Percentiles rank a stretch among this genome's conserved stretches.
Evolutionary conservation across 306 rosid genomes (phyloP).

Genomic region (Casuarina glauca): DNA sequence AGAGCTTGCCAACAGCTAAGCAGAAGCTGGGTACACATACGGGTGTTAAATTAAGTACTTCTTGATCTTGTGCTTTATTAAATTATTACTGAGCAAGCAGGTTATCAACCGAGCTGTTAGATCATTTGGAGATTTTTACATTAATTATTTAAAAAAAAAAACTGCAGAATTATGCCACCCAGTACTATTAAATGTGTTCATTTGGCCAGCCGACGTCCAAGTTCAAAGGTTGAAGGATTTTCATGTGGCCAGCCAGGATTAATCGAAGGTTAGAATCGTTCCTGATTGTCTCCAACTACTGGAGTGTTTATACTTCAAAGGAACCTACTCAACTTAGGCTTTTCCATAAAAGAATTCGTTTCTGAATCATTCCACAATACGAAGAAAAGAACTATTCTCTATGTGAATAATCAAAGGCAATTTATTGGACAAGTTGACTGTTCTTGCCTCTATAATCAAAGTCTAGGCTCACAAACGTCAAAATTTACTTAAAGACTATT

Average conservation of each 20-base stretch:
- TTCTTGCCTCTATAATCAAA: neutral
- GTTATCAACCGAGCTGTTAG: too few relatives aligned
- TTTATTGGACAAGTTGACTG: slow-evolving; percentile 26
- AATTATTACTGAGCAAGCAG: too few relatives aligned
- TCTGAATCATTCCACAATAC: slow-evolving; percentile 19
- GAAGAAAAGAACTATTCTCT: neutral
- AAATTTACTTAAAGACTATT: slow-evolving; percentile 11
- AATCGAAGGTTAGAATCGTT: slow-evolving; percentile 26
- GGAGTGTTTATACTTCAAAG: slow-evolving; percentile 29
- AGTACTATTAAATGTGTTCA: too few relatives aligned
- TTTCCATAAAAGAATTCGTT: slow-evolving; percentile 2
- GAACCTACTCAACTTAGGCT: slow-evolving; percentile 33
- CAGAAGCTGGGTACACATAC: too few relatives aligned
- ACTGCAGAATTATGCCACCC: too few relatives aligned
- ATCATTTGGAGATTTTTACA: too few relatives aligned
- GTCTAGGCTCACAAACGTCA: slow-evolving; percentile 17
- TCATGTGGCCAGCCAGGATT: neutral
- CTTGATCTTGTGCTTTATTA: too few relatives aligned
- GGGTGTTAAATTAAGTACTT: too few relatives aligned
- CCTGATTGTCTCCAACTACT: slow-evolving; percentile 44
- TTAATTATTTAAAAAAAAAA: too few relatives aligned
- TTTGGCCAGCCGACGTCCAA: too few relatives aligned
- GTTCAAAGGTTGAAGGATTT: slow-evolving; percentile 25
- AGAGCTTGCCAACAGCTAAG: too few relatives aligned
- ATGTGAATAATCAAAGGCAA: slow-evolving; percentile 12